Percentiles rank a stretch among this genome's conserved stretches.
Evolutionary conservation across 1,284 basidiomycete genomes (phyloP).

Genomic region (Ceratobasidium sp.): DNA sequence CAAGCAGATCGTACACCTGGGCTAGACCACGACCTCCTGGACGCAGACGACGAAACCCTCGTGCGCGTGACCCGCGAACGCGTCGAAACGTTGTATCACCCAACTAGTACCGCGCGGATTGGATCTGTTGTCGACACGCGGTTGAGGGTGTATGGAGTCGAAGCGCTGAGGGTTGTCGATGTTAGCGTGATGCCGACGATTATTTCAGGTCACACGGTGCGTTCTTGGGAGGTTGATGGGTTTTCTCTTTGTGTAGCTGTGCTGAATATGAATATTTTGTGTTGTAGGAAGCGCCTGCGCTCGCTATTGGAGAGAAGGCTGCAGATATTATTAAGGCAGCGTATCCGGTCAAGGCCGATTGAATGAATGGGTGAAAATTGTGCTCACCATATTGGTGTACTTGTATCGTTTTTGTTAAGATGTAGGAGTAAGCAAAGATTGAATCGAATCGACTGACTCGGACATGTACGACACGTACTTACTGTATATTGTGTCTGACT

Average conservation of each 20-base stretch:
- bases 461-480: too few species aligned
- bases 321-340: slow-evolving; percentile 67
- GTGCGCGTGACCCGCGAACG: slow-evolving; percentile 61
- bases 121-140: slow-evolving; percentile 64
- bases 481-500: too few species aligned
- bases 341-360: slow-evolving; percentile 6
- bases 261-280: not conserved
- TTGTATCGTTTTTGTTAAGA: too few species aligned
- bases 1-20: slow-evolving; percentile 53
- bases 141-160: slow-evolving; percentile 60
- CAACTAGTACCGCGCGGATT: slow-evolving; percentile 72
- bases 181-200: slow-evolving; percentile 70
- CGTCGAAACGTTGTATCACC: slow-evolving; percentile 72
- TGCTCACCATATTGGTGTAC: too few species aligned
- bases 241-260: too few species aligned
- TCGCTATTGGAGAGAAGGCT: slow-evolving; percentile 75
- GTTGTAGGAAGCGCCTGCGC: slow-evolving; percentile 62
- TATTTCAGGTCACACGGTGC: slow-evolving; percentile 72
- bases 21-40: slow-evolving; percentile 52
- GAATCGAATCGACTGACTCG: too few species aligned
- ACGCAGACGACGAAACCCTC: slow-evolving; percentile 54
- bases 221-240: slow-evolving; percentile 50
- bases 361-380: too few species aligned
- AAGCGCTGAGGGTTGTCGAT: slow-evolving; percentile 68
- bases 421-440: too few species aligned